Evolutionary conservation across 176 grass and related monocot genomes (phyloP), one percentile per base, ranked within the genome.

Genomic region (Elymus sibiricus): DNA sequence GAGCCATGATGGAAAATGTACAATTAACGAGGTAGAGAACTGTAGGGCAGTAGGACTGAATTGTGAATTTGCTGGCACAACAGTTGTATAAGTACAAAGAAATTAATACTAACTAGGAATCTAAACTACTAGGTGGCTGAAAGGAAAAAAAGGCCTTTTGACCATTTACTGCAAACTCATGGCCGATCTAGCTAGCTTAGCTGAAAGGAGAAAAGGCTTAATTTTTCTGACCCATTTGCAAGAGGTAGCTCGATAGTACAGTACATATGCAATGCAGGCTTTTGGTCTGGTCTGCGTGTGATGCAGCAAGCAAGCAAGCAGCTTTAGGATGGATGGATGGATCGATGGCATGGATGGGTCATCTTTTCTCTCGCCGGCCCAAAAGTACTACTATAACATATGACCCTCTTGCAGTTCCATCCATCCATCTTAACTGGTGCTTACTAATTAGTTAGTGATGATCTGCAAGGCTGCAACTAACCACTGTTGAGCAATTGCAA

Each of bases 311-410:
- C 51, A 56, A 9, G 7, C 6, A 40, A 17, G 53, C 71, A 93
- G 89, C 92, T 94, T 94, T 94, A 91, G 84, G 84, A 74, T 76
- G 43, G 38, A 68, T 31, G 63, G 68, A 74, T 56, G 53, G 53
- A 56, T 56, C 53, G 53, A 74, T 87, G 89, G 85, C 89, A 91
- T 85, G 67, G 74, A 91, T 70, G 66, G 61, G 81, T 89, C 86
- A 72, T 76, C 82, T 89, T 94, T 90, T 85, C 29, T 85, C 39
- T 29, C 71, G 71, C 42, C 71, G n/a, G 35, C 55, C 80, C 19
- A 70, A 86, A 87, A 70, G 84, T 83, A 81, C 62, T 83, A 81
- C 62, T 81, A 47, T 51, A 59, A 25, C 64, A 2, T 67, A 70
- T 38, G 42, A 46, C 81, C 46, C 15, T 75, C 43, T 75, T 34